Percentiles rank a stretch among this genome's conserved stretches.
Evolutionary conservation across 192 early-diverging fungal genomes (phyloP).

Genomic region (Dissophora ornata): DNA sequence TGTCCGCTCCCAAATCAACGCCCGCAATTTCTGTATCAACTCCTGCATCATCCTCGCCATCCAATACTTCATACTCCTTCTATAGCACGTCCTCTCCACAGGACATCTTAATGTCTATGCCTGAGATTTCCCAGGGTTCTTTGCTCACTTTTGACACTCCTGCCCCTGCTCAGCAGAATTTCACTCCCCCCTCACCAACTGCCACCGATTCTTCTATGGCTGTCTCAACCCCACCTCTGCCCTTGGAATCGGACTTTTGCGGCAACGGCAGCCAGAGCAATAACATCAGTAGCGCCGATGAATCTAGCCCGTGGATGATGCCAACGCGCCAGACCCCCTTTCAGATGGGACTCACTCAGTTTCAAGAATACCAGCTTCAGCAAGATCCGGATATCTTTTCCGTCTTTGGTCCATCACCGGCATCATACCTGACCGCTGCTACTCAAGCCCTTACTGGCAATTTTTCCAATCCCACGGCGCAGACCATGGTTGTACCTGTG

Average conservation of each 20-base stretch:
- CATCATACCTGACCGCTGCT: conserved; percentile 42
- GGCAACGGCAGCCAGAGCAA: conserved; percentile 1
- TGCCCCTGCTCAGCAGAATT: conserved; percentile 4
- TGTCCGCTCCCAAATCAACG: not conserved
- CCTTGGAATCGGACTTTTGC: not conserved
- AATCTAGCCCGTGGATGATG: conserved; percentile 1
- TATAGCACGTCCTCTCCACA: conserved; percentile 35
- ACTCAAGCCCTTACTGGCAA: conserved; percentile 26
- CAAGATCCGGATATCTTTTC: conserved; percentile 34
- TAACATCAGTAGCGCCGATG: not conserved
- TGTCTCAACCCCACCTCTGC: not conserved
- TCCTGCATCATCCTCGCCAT: not conserved
- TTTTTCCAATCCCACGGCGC: conserved; percentile 14
- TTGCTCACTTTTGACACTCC: conserved; percentile 17
- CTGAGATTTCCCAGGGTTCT: conserved; percentile 19
- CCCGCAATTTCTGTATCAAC: not conserved
- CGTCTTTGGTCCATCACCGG: conserved; percentile 13
- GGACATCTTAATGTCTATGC: conserved; percentile 34
- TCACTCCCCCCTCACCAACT: conserved; percentile 7
- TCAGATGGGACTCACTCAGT: conserved; percentile 15
- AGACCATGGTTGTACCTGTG: conserved; percentile 2
- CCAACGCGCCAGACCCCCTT: conserved; percentile 2
- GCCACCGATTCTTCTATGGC: not conserved
- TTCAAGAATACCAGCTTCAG: conserved; percentile 43
- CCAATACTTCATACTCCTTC: conserved; percentile 11